phyloP scores from a whole-genome alignment of 352 stramenopile species.

The Aphanomyces stellatus region DNA sequence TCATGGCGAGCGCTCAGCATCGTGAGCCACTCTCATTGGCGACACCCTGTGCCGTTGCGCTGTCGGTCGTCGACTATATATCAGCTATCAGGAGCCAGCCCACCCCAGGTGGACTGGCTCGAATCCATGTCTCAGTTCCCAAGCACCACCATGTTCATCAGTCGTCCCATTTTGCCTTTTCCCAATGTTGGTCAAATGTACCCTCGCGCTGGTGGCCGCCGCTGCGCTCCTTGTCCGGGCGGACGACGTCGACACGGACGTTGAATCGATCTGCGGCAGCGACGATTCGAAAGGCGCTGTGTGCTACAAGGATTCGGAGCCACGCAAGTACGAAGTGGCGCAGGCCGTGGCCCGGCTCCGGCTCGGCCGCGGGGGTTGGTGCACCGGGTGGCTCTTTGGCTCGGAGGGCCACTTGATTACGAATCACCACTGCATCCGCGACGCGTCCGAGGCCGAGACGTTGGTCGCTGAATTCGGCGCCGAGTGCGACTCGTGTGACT shows the following conservation, averaged over 20 bases:
- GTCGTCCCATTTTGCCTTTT: background rate
- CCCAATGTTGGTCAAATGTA: background rate
- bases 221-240: background rate
- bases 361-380: conserved; percentile 35
- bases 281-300: background rate
- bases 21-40: too few species aligned
- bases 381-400: conserved; percentile 43
- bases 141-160: background rate
- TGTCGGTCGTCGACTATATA: too few species aligned
- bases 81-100: too few species aligned
- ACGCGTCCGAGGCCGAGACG: conserved; percentile 26
- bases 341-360: conserved; percentile 45
- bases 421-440: conserved; percentile 52
- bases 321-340: conserved; percentile 22
- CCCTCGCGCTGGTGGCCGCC: background rate
- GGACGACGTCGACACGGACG: background rate
- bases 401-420: conserved; percentile 56
- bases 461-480: conserved; percentile 46
- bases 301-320: background rate
- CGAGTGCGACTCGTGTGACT: conserved; percentile 23
- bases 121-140: background rate
- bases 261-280: background rate
- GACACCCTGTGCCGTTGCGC: too few species aligned
- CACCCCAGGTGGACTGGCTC: background rate
- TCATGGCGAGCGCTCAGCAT: too few species aligned